Conservation (phyloP, 352 stramenopile genomes). For the Phytophthora palmivora region DNA sequence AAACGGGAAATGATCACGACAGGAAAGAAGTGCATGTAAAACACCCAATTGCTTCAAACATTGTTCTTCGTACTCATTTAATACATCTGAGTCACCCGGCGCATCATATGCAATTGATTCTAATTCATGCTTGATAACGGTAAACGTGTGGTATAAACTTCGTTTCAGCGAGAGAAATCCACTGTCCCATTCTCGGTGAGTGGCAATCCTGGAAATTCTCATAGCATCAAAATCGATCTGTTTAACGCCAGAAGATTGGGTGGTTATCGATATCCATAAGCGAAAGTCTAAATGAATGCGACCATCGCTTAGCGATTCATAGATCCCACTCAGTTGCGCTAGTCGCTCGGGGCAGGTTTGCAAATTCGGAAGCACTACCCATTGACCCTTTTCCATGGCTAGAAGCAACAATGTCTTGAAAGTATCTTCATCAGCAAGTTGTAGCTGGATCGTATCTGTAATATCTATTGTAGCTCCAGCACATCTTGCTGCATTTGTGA, state of each 20-base stretch:
- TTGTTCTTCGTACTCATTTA: constrained; percentile 17
- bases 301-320: constrained; percentile 36
- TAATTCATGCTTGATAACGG: constrained; percentile 29
- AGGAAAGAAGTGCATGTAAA: constrained; percentile 32
- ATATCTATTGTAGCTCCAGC: constrained; percentile 47
- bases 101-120: constrained; percentile 12
- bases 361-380: constrained; percentile 56
- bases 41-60: constrained; percentile 30
- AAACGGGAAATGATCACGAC: constrained; percentile 35
- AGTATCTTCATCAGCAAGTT: constrained; percentile 15
- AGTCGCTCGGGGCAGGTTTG: constrained; percentile 35
- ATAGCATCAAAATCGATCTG: constrained; percentile 5
- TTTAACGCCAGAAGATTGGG: neutral
- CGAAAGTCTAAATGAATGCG: constrained; percentile 66
- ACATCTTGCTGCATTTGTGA: constrained; percentile 36
- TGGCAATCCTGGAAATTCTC: neutral
- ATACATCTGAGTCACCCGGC: neutral
- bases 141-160: constrained; percentile 35
- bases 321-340: constrained; percentile 34
- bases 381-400: constrained; percentile 61
- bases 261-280: constrained; percentile 54
- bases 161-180: constrained; percentile 30
- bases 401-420: constrained; percentile 47
- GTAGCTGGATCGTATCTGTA: constrained; percentile 24
- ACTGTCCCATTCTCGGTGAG: constrained; percentile 22